phyloP scores from a whole-genome alignment of 805 yeast genomes.

The Nakazawaea populi region DNA sequence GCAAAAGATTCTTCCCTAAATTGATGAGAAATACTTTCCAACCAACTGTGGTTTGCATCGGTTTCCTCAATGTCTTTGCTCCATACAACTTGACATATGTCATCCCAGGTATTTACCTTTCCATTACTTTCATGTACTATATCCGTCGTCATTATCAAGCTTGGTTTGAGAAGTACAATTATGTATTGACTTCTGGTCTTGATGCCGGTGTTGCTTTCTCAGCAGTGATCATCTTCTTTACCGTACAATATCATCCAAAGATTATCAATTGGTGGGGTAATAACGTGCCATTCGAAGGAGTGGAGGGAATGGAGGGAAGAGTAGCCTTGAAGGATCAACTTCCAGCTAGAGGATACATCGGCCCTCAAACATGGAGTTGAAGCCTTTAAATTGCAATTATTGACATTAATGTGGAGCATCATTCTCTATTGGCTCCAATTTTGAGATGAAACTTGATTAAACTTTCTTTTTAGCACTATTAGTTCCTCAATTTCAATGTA shows the following conservation, averaged over 20 bases:
- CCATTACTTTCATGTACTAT: not conserved
- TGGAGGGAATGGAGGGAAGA: not conserved
- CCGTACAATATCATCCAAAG: not conserved
- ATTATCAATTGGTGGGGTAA: not conserved
- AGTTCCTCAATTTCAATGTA: too few relatives aligned
- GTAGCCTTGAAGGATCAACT: not conserved
- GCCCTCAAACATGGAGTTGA: not conserved
- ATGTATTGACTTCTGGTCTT: not conserved
- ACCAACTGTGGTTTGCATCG: not conserved
- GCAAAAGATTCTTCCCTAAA: not conserved
- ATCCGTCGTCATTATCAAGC: not conserved
- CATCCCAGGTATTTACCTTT: not conserved
- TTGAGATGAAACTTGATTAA: too few relatives aligned
- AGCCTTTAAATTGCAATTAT: slow-evolving; percentile 28
- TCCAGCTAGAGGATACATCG: not conserved
- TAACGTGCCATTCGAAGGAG: not conserved
- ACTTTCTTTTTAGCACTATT: too few relatives aligned
- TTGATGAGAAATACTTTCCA: not conserved
- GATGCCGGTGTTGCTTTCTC: not conserved
- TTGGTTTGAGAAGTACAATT: not conserved
- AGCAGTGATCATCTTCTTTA: not conserved
- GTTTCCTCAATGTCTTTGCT: not conserved
- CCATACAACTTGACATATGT: not conserved
- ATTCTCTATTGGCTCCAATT: too few relatives aligned
- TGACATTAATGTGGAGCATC: too few relatives aligned